phyloP scores from a whole-genome alignment of 805 yeast species.

The Wickerhamiella sergipiensis region DNA sequence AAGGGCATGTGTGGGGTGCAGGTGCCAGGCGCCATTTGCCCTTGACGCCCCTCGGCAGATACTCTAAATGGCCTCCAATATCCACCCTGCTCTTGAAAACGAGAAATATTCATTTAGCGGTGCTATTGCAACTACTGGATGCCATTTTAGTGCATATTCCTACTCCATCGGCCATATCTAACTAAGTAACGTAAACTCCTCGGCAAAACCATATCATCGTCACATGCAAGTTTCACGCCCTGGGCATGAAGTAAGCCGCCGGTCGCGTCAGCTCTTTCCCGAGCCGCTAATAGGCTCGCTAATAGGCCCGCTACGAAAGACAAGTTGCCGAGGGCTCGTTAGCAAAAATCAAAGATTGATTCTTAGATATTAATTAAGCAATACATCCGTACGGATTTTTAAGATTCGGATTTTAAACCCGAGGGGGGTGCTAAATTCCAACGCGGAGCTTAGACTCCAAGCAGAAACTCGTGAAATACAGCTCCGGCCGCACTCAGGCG shows the following conservation, averaged over 20 bases:
- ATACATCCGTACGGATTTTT: too few species aligned
- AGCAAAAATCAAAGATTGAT: too few species aligned
- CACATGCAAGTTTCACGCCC: background rate
- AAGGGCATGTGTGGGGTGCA: background rate
- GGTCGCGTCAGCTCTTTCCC: background rate
- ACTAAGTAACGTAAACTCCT: background rate
- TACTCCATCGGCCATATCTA: too few species aligned
- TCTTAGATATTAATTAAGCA: too few species aligned
- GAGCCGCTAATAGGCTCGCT: background rate
- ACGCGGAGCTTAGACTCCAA: background rate
- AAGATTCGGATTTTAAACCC: too few species aligned
- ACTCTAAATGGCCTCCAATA: background rate
- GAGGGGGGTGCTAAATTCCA: too few species aligned
- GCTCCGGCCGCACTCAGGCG: constrained; percentile 27
- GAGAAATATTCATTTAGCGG: too few species aligned
- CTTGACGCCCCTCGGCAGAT: background rate
- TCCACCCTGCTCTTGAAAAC: too few species aligned
- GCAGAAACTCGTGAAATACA: constrained; percentile 25
- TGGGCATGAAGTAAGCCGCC: background rate
- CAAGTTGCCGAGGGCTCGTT: too few species aligned
- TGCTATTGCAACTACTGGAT: too few species aligned
- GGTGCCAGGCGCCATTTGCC: background rate
- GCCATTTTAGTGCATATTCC: too few species aligned
- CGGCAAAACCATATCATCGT: background rate
- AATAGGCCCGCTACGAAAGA: too few species aligned